Percentiles rank a stretch among this genome's conserved stretches.
Evolutionary conservation across 2,329 filamentous ascomycete species (phyloP).

Genomic region (Didymella arachidicola): DNA sequence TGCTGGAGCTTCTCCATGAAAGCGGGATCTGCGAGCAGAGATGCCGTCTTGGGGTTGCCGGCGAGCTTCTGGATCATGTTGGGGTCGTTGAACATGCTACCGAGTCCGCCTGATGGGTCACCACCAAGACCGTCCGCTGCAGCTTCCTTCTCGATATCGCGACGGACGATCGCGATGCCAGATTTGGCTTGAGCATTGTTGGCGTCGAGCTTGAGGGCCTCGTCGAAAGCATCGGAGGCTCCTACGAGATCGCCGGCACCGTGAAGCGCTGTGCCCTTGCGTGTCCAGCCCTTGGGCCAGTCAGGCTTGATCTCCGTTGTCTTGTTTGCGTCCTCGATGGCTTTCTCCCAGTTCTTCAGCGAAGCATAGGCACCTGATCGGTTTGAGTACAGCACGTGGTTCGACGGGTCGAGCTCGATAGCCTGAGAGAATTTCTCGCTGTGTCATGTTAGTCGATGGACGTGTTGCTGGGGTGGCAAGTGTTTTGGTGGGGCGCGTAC

Average conservation of each 20-base stretch:
- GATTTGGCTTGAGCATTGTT: slow-evolving; percentile 92
- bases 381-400: slow-evolving; percentile 98
- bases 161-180: slow-evolving; percentile 82
- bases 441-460: slow-evolving; percentile 27
- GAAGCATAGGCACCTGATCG: slow-evolving; percentile 88
- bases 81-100: slow-evolving; percentile 93
- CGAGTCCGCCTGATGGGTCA: slow-evolving; percentile 79
- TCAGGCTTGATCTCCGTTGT: slow-evolving; percentile 94
- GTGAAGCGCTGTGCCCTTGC: slow-evolving; percentile 90
- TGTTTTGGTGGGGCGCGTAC: slow-evolving; percentile 65
- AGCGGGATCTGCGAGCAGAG: slow-evolving; percentile 77
- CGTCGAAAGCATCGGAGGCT: slow-evolving; percentile 88
- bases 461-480: slow-evolving; percentile 2
- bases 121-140: slow-evolving; percentile 66
- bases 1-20: slow-evolving; percentile 92
- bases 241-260: slow-evolving; percentile 84
- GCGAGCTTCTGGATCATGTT: slow-evolving; percentile 89
- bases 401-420: slow-evolving; percentile 83
- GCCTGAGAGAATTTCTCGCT: slow-evolving; percentile 96
- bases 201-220: slow-evolving; percentile 92
- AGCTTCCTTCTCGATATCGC: slow-evolving; percentile 83
- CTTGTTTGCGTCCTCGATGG: slow-evolving; percentile 89
- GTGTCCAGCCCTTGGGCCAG: slow-evolving; percentile 96
- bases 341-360: slow-evolving; percentile 84
- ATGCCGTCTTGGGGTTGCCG: slow-evolving; percentile 89